Evolutionary conservation across 2,329 filamentous ascomycete species (phyloP).

Genomic region (Fusarium sp.): DNA sequence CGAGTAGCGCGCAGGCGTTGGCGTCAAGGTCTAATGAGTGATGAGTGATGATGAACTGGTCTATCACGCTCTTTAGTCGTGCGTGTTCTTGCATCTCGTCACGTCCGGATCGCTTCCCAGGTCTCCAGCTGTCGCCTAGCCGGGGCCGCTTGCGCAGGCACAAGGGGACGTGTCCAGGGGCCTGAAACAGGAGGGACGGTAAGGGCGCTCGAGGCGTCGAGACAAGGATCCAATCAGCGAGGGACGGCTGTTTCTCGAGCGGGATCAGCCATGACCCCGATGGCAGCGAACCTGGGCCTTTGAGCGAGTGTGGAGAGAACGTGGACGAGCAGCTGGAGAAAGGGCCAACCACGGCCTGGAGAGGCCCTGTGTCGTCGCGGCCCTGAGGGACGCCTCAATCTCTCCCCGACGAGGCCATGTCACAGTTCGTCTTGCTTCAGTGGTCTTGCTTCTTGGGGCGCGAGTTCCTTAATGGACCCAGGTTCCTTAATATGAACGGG

Average conservation of each 20-base stretch:
- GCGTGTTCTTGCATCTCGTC: conserved; percentile 4
- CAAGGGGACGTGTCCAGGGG: conserved; percentile 22
- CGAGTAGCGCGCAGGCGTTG: neutral
- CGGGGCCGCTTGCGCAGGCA: conserved; percentile 34
- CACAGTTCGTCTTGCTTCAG: conserved; percentile 11
- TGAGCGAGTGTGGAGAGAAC: conserved; percentile 12
- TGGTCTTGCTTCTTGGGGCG: neutral
- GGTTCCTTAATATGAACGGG: neutral
- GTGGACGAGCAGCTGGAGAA: conserved; percentile 6
- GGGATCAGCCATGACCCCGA: conserved; percentile 22
- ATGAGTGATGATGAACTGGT: conserved; percentile 2
- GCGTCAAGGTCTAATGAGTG: neutral
- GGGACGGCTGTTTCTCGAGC: conserved; percentile 13
- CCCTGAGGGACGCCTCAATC: conserved; percentile 27
- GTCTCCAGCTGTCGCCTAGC: conserved; percentile 9
- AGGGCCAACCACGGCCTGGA: conserved; percentile 20
- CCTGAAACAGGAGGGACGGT: conserved; percentile 41
- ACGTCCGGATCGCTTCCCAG: conserved; percentile 7
- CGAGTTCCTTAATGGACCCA: neutral
- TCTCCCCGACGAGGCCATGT: conserved; percentile 31
- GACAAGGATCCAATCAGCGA: conserved; percentile 23
- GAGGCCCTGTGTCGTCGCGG: neutral
- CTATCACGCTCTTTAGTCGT: neutral
- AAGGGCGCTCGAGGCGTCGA: conserved; percentile 21
- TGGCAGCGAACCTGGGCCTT: conserved; percentile 25